A percentile compares a stretch with the other conserved stretches of the same genome.
Conservation (phyloP, 139 green algal species). For the Closterium sp. region DNA sequence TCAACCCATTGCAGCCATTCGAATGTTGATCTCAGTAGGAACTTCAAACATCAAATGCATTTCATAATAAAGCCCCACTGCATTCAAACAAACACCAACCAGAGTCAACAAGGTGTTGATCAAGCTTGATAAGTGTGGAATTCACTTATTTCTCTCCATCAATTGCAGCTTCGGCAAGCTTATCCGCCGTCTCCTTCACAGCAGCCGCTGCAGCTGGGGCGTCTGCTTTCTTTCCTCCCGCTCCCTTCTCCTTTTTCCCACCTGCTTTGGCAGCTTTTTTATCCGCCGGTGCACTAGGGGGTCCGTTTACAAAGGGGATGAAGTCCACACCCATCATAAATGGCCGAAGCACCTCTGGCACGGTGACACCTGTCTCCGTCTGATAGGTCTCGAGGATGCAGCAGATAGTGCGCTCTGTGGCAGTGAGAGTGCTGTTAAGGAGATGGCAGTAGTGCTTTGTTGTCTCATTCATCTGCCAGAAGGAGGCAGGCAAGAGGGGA, state of each 20-base stretch:
- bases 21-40: too few species aligned
- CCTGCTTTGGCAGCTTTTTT: not conserved
- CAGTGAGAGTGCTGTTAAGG: slow-evolving; percentile 94
- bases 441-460: slow-evolving; percentile 93
- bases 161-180: not conserved
- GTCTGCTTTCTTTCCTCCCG: not conserved
- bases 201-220: not conserved
- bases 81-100: not conserved
- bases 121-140: not conserved
- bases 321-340: slow-evolving; percentile 93
- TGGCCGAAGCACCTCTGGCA: slow-evolving; percentile 75
- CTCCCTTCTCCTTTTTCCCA: slow-evolving; percentile 3
- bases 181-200: not conserved
- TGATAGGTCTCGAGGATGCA: slow-evolving; percentile 97
- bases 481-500: not conserved
- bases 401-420: slow-evolving; percentile 96
- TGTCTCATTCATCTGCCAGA: slow-evolving; percentile 55
- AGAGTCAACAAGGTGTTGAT: not conserved
- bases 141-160: not conserved
- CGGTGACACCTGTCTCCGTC: slow-evolving; percentile 72
- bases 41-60: too few species aligned
- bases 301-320: slow-evolving; percentile 82
- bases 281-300: not conserved
- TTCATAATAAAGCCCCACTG: too few species aligned
- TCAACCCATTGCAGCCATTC: too few species aligned